Base-by-base conservation (phyloP, 345 rosid genomes). In the Eucalyptus marginata region DNA sequence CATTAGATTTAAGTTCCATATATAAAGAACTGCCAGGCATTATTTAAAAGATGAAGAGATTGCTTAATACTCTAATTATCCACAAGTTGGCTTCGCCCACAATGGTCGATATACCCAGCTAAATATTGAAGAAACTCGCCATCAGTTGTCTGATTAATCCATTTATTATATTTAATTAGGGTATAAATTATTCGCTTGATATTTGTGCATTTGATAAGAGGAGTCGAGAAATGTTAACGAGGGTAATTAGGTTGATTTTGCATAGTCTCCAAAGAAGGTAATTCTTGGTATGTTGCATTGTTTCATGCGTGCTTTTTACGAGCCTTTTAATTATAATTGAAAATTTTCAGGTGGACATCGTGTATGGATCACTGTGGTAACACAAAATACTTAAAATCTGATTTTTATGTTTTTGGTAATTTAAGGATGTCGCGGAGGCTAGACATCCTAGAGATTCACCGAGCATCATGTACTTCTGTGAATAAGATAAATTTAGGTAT, bases 391-490 rank as follows among this genome's bases (percentile, higher is more conserved):
- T 76, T 22, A 11, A 20, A 44, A 76, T 76, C 83, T 11, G 58
- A 52, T 8, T 27, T 25, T 40, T 4, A 22, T 40, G 24, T 36
- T 43, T 71, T 71, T 71, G 46, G 81, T 20, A 36, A 76, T 18
- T 76, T 43, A 76, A 10, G 46, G 83, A 76, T 20, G 29, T 20
- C 2, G 2, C 2, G 13, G 15, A 20, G 84, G 15, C 8, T 25
- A 7, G 47, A 4, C 84, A 76, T 40, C 14, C 14, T 0, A 40
- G 29, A 40, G 47, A 43, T 20, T 76, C 16, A 40, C 22, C 2
- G 15, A 22, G 25, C 2, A 1, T 6, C 29, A 10, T 20, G 47
- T 40, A 40, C 8, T 20, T 22, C 8, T 0, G 1, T 76, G 5
- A 36, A 12, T 3, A 3, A 2, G 31, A 76, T 76, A 5, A 76